Base-by-base conservation (phyloP, 495 filamentous ascomycete genomes). In the Aspergillus ostianus region DNA sequence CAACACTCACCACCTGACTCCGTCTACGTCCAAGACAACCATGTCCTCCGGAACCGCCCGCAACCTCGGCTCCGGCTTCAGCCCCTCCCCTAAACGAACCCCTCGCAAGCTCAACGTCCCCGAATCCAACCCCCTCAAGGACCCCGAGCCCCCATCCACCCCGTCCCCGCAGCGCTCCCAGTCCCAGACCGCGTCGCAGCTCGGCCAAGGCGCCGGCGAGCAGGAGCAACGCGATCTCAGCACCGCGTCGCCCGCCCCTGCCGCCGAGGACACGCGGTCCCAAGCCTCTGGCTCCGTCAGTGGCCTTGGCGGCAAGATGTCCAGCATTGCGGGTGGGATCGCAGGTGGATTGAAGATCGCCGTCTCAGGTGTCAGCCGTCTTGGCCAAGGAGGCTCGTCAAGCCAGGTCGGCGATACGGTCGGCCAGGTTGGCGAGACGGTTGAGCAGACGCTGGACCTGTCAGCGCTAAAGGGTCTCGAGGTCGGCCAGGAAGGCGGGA, bases 401-500 rank as follows among this genome's bases (percentile, higher is more conserved):
- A 66, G 80, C 51, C 68, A 68, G 19, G 70, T 65, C 2, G 64
- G 66, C 10, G 67, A 75, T 3, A 68, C 67, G 12, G 53, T 70
- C 13, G 36, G 36, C 36, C 36, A 41, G 36, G 13, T 41, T 17
- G 36, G 36, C 1, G 36, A 41, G 12, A 41, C 13, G 13, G 36
- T 13, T 6, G 9, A 41, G 36, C 36, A 41, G 36, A 73, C 72
- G 0, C 60, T 77, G 13, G 86, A 92, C 66, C 79, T 88, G 46
- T 87, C 87, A 0, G 70, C 84, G n/a, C 75, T 94, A 46, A 87
- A 86, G 57, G 84, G 84, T 64, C 85, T 84, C 67, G 82, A 80
- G 56, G 83, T 95, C 62, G 70, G 70, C 9, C 74, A 81, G 27
- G 76, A 66, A 17, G 80, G 76, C 10, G 64, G 77, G 27, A 67